Percentiles rank a stretch among this genome's conserved stretches.
Evolutionary conservation across 2,329 filamentous ascomycete genomes (phyloP).

Genomic region (Lecanosticta acicola): DNA sequence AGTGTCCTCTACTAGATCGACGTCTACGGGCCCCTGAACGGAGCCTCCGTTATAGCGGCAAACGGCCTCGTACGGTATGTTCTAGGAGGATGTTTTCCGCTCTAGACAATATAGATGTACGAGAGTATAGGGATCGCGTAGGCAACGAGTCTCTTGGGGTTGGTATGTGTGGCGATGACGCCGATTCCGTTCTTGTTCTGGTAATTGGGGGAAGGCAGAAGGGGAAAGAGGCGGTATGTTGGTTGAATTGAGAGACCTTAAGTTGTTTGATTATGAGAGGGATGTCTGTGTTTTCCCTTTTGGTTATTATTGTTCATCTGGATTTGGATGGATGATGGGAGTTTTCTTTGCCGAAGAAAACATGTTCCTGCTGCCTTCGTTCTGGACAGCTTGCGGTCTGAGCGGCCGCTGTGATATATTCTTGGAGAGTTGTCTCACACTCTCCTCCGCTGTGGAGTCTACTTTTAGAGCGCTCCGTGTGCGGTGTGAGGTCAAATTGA

Average conservation of each 20-base stretch:
- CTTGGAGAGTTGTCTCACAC: no score
- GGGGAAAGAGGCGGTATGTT: background rate
- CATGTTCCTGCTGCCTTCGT: no score
- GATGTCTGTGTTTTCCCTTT: no score
- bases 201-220: slow-evolving; percentile 21
- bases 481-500: no score
- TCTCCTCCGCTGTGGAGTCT: no score
- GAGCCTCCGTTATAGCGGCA: slow-evolving; percentile 55
- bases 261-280: no score
- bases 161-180: slow-evolving; percentile 35
- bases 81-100: slow-evolving; percentile 14
- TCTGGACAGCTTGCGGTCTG: no score
- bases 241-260: background rate
- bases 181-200: slow-evolving; percentile 37
- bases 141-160: slow-evolving; percentile 41
- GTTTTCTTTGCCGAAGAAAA: no score
- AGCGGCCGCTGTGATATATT: no score
- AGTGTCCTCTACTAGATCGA: slow-evolving; percentile 51
- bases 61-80: slow-evolving; percentile 44
- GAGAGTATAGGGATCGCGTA: slow-evolving; percentile 35
- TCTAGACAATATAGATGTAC: slow-evolving; percentile 34
- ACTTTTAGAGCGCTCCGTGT: no score
- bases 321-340: no score
- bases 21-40: slow-evolving; percentile 48
- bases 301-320: no score